These are phyloP conservation scores for Pythium guiyangense DNA, from an alignment of 352 stramenopile genomes.

Conservation along the genomic window DNA sequence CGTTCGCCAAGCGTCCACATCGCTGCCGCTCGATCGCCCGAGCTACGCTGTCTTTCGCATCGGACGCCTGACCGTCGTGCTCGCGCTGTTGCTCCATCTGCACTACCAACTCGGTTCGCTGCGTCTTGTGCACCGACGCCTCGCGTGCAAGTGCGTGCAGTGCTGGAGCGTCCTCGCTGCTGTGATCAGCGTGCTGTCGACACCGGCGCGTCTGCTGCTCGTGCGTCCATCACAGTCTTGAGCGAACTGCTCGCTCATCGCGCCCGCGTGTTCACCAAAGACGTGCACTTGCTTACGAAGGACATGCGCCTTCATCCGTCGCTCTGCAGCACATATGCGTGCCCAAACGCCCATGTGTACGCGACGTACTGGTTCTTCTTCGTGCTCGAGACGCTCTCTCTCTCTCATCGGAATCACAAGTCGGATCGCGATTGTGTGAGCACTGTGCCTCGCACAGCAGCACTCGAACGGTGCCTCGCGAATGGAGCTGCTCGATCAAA, in stretches of 20 bases:
- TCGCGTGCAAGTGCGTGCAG: constrained; percentile 14
- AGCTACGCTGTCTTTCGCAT: constrained; percentile 39
- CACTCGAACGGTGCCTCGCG: too few relatives aligned
- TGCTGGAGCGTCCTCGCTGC: constrained; percentile 15
- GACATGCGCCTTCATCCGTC: constrained; percentile 24
- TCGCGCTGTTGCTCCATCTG: constrained; percentile 39
- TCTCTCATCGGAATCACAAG: too few relatives aligned
- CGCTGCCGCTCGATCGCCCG: constrained; percentile 27
- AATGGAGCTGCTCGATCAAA: too few relatives aligned
- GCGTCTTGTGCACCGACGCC: constrained; percentile 19
- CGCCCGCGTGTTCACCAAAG: background rate
- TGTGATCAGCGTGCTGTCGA: constrained; percentile 29
- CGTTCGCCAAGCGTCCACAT: too few relatives aligned
- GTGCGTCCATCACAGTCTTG: constrained; percentile 8
- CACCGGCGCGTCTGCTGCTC: constrained; percentile 37
- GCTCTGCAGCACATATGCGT: constrained; percentile 25
- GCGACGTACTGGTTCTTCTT: constrained; percentile 41
- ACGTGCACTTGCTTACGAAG: too few relatives aligned
- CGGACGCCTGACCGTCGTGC: constrained; percentile 28
- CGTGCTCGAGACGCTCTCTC: constrained; percentile 25
- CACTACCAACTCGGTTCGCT: constrained; percentile 28
- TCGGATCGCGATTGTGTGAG: constrained; percentile 33
- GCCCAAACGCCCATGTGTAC: constrained; percentile 18
- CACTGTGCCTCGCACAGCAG: too few relatives aligned
- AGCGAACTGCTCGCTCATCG: too few relatives aligned